Evolutionary conservation across 306 rosid genomes (phyloP).

Genomic region (Corylus americana): DNA sequence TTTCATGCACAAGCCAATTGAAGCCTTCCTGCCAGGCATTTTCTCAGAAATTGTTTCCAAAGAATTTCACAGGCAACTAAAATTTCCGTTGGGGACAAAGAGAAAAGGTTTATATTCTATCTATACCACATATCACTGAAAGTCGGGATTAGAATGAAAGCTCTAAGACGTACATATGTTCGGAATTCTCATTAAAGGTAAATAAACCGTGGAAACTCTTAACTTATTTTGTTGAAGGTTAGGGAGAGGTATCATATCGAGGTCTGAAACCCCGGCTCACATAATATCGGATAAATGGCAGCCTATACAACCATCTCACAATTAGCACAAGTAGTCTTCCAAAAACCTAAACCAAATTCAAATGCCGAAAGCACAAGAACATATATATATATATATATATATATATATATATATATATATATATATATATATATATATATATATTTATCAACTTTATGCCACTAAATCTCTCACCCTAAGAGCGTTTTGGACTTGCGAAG

Average conservation of each 20-base stretch:
- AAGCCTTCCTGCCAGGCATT: neutral
- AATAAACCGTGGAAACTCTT: neutral
- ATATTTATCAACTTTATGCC: neutral
- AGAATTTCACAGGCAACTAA: neutral
- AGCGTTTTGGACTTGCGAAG: conserved; percentile 73
- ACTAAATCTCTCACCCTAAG: conserved; percentile 49
- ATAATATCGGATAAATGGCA: neutral
- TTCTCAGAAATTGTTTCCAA: neutral
- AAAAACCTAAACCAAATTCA: neutral
- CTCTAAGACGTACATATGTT: neutral
- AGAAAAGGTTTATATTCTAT: neutral
- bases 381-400: neutral
- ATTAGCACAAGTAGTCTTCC: neutral
- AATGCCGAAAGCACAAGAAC: neutral
- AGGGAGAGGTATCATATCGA: neutral
- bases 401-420: neutral
- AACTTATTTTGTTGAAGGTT: neutral
- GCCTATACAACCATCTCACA: neutral
- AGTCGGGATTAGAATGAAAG: neutral
- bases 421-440: neutral
- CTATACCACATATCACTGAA: neutral
- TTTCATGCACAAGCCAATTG: neutral
- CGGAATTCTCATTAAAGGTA: neutral
- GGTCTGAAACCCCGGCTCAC: neutral
- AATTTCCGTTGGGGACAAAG: neutral